phyloP scores from a whole-genome alignment of 2,329 filamentous ascomycete genomes.

The Didymella pinodella region DNA sequence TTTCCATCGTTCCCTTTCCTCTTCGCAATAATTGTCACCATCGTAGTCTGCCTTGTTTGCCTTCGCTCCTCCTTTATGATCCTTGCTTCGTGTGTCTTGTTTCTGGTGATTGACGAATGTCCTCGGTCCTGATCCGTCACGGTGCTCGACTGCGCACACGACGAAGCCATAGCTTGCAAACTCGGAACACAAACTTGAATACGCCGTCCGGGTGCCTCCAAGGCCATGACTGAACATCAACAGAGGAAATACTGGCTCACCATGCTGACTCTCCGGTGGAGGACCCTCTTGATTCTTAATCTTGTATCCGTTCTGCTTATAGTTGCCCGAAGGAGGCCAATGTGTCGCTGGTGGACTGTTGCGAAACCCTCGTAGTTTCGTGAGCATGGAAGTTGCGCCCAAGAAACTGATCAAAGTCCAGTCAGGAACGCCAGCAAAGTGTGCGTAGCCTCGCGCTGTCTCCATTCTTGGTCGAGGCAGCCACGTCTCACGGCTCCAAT shows the following conservation, averaged over 20 bases:
- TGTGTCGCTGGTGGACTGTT: conserved; percentile 66
- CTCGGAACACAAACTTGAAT: conserved; percentile 69
- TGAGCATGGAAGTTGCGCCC: conserved; percentile 67
- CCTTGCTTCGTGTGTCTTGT: conserved; percentile 29
- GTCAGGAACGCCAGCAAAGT: conserved; percentile 63
- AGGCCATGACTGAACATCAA: conserved; percentile 73
- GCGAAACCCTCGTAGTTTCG: conserved; percentile 69
- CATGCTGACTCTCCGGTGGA: conserved; percentile 44
- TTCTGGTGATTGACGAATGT: conserved; percentile 66
- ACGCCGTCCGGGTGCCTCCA: conserved; percentile 69
- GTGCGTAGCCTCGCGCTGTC: conserved; percentile 68
- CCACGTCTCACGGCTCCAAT: conserved; percentile 67
- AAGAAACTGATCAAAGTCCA: conserved; percentile 61
- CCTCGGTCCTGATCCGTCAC: conserved; percentile 69
- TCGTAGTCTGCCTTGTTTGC: conserved; percentile 14
- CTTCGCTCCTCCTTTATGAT: conserved; percentile 29
- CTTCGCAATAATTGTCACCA: conserved; percentile 20
- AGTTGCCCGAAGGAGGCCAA: conserved; percentile 59
- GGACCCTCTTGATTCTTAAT: conserved; percentile 54
- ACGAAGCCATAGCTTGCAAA: conserved; percentile 72
- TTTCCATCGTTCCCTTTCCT: conserved; percentile 38
- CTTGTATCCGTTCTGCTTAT: conserved; percentile 49
- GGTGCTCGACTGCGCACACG: conserved; percentile 70
- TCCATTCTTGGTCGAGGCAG: conserved; percentile 65
- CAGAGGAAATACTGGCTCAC: conserved; percentile 64